A percentile compares a stretch with the other conserved stretches of the same genome.
Conservation (phyloP, 176 grass and related monocot genomes). For the Musa troglodytarum region DNA sequence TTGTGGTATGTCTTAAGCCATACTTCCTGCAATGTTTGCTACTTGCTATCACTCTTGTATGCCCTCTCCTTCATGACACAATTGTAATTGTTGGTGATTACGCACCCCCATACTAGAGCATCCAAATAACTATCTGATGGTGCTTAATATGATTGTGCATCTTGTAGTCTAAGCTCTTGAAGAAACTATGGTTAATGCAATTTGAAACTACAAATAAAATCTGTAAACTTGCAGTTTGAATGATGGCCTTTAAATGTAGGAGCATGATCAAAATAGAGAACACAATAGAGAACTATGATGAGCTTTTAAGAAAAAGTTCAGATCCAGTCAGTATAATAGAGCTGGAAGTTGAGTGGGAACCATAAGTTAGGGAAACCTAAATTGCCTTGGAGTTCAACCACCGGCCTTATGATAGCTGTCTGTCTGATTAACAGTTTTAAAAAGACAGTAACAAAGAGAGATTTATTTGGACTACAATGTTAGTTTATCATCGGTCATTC, state of each 20-base stretch:
- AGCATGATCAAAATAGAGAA: background rate
- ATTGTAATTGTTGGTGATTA: background rate
- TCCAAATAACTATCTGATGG: background rate
- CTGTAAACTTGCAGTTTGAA: background rate
- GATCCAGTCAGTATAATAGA: no score
- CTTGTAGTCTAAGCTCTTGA: background rate
- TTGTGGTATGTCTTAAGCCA: slow-evolving; percentile 59
- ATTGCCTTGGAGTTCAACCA: no score
- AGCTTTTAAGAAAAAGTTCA: no score
- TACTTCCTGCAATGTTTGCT: background rate
- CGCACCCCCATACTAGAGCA: background rate
- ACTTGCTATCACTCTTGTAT: background rate
- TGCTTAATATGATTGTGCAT: background rate
- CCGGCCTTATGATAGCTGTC: background rate
- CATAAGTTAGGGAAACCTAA: no score
- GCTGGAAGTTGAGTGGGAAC: no score
- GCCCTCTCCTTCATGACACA: background rate
- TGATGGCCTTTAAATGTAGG: background rate
- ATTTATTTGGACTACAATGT: background rate
- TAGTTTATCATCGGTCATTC: background rate
- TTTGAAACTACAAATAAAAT: background rate
- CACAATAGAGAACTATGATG: background rate
- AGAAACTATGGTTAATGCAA: background rate
- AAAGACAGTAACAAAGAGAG: background rate
- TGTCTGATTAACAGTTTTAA: background rate